Percentiles rank a stretch among this genome's conserved stretches.
Conservation (phyloP, 257 asterid genomes). For the Solanum dulcamara region DNA sequence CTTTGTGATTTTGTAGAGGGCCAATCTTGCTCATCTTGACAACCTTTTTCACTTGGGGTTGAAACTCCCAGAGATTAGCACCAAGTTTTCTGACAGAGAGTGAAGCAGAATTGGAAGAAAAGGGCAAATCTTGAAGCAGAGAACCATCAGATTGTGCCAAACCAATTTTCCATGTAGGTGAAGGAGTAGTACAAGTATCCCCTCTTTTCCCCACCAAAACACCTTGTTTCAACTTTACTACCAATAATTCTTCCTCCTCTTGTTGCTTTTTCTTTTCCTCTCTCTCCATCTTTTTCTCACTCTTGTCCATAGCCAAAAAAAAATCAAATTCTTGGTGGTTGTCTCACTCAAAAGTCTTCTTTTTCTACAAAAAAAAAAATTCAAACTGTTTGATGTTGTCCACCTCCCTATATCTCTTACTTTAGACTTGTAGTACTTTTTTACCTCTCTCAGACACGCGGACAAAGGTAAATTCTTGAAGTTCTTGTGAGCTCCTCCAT, state of each 20-base stretch:
- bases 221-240: slow-evolving; percentile 52
- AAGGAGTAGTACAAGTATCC: slow-evolving; percentile 68
- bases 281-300: slow-evolving; percentile 19
- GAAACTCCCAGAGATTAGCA: slow-evolving; percentile 75
- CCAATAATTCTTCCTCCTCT: slow-evolving; percentile 22
- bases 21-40: slow-evolving; percentile 18
- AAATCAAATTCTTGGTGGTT: slow-evolving; percentile 9
- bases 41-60: slow-evolving; percentile 15
- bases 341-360: slow-evolving; percentile 1
- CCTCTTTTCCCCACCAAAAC: slow-evolving; percentile 53
- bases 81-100: slow-evolving; percentile 76
- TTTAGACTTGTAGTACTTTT: neutral
- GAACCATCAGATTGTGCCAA: slow-evolving; percentile 43
- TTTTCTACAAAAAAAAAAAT: slow-evolving; percentile 1
- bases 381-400: slow-evolving; percentile 3
- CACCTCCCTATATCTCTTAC: neutral
- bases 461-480: neutral
- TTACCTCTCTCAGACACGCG: neutral
- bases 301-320: too few species aligned
- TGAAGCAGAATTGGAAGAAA: slow-evolving; percentile 19
- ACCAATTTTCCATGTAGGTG: slow-evolving; percentile 69
- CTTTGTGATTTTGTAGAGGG: slow-evolving; percentile 8
- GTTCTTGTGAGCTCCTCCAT: neutral
- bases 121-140: slow-evolving; percentile 33
- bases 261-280: slow-evolving; percentile 21